Percentiles rank a stretch among this genome's conserved stretches.
These are phyloP conservation scores for Pseudogymnoascus verrucosus DNA, from an alignment of 2,329 filamentous ascomycete genomes.

Conservation along the genomic window DNA sequence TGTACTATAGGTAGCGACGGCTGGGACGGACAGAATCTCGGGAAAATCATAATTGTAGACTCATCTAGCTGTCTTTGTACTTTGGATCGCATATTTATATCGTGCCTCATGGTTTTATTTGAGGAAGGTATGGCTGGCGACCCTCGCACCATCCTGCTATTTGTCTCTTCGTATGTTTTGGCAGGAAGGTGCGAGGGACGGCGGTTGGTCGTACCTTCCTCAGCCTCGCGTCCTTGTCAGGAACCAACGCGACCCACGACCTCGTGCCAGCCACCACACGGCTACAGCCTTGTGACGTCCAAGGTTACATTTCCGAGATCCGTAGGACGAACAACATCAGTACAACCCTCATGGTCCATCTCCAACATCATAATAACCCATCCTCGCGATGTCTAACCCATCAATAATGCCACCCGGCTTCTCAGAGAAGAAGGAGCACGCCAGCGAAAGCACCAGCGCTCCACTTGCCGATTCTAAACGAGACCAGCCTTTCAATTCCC, in stretches of 20 bases:
- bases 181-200: neutral
- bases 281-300: constrained; percentile 3
- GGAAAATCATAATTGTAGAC: neutral
- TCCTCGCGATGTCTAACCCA: neutral
- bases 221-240: neutral
- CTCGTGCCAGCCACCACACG: neutral
- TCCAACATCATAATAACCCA: neutral
- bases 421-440: neutral
- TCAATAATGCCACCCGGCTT: neutral
- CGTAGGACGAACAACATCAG: neutral
- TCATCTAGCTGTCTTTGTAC: neutral
- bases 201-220: neutral
- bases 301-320: neutral
- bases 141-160: no score
- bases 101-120: neutral
- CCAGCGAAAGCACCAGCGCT: neutral
- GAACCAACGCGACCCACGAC: neutral
- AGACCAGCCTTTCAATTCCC: neutral
- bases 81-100: neutral
- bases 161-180: neutral
- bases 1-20: neutral
- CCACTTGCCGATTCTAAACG: constrained; percentile 6
- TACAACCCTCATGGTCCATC: neutral
- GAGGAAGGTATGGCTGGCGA: no score
- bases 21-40: neutral